Evolutionary conservation across 192 early-diverging fungal species (phyloP).

Genomic region (Umbelopsis sp.): DNA sequence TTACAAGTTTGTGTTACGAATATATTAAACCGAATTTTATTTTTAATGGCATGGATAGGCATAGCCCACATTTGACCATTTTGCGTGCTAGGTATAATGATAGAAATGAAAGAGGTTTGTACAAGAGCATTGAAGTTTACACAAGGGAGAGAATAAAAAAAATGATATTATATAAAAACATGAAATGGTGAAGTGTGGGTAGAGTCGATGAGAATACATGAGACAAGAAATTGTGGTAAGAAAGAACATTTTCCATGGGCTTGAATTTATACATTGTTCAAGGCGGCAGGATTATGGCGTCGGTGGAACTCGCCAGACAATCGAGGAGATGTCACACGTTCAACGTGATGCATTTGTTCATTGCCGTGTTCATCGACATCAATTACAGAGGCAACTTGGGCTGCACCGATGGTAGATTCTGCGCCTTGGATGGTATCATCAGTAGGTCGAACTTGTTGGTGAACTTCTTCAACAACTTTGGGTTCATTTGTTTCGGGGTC

Average conservation of each 20-base stretch:
- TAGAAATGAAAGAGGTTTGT: not conserved
- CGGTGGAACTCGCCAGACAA: not conserved
- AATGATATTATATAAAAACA: not conserved
- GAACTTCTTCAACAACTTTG: constrained; percentile 21
- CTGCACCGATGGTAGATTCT: not conserved
- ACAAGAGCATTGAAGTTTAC: not conserved
- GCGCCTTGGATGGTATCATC: not conserved
- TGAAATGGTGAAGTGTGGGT: no score
- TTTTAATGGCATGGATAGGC: not conserved
- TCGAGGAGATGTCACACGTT: not conserved
- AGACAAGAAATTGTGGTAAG: not conserved
- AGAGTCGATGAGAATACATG: no score
- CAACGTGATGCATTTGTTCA: not conserved
- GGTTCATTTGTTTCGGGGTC: constrained; percentile 37
- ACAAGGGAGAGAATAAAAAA: not conserved
- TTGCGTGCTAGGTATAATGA: not conserved
- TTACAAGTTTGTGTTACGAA: no score
- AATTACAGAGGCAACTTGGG: not conserved
- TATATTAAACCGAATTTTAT: not conserved
- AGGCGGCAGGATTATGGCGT: not conserved
- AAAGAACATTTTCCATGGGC: not conserved
- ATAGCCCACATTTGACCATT: not conserved
- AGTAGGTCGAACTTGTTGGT: not conserved
- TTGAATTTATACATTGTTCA: not conserved
- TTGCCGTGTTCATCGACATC: not conserved